phyloP scores from a whole-genome alignment of 352 stramenopile genomes.

The Elongisporangium prolatum region DNA sequence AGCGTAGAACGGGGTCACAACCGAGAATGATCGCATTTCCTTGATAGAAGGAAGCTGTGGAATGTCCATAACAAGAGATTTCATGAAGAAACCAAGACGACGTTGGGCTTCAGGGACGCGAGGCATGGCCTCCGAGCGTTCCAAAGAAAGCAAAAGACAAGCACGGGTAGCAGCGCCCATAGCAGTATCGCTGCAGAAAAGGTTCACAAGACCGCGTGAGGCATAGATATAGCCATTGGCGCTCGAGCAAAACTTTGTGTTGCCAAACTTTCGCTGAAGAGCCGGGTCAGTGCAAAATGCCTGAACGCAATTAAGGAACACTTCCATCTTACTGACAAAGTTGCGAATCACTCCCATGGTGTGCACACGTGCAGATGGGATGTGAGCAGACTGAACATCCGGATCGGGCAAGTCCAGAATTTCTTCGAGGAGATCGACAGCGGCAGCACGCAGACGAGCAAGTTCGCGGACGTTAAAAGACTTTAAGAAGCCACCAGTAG shows the following conservation, averaged over 20 bases:
- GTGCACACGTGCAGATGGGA: slow-evolving; percentile 57
- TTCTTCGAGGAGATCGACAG: slow-evolving; percentile 73
- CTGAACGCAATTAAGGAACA: slow-evolving; percentile 59
- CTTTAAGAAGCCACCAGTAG: slow-evolving; percentile 67
- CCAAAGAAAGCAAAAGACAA: slow-evolving; percentile 58
- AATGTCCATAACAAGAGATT: slow-evolving; percentile 85
- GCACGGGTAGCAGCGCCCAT: slow-evolving; percentile 71
- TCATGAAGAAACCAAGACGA: slow-evolving; percentile 84
- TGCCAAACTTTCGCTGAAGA: slow-evolving; percentile 65
- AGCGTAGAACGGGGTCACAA: slow-evolving; percentile 83
- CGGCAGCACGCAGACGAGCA: slow-evolving; percentile 45
- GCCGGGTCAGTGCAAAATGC: slow-evolving; percentile 62
- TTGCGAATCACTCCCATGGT: slow-evolving; percentile 83
- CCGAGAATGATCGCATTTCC: slow-evolving; percentile 82
- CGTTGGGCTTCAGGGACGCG: slow-evolving; percentile 56
- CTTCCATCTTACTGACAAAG: slow-evolving; percentile 87
- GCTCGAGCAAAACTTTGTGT: slow-evolving; percentile 71
- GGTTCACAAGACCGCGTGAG: slow-evolving; percentile 58
- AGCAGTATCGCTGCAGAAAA: slow-evolving; percentile 66
- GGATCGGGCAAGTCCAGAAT: slow-evolving; percentile 81
- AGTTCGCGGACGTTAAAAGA: slow-evolving; percentile 73
- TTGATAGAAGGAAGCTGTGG: slow-evolving; percentile 75
- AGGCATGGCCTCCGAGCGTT: slow-evolving; percentile 65
- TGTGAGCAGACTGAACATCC: slow-evolving; percentile 63
- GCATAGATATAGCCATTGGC: slow-evolving; percentile 66